phyloP scores from a whole-genome alignment of 148 eudicot species.

The Vaccinium myrtillus region DNA sequence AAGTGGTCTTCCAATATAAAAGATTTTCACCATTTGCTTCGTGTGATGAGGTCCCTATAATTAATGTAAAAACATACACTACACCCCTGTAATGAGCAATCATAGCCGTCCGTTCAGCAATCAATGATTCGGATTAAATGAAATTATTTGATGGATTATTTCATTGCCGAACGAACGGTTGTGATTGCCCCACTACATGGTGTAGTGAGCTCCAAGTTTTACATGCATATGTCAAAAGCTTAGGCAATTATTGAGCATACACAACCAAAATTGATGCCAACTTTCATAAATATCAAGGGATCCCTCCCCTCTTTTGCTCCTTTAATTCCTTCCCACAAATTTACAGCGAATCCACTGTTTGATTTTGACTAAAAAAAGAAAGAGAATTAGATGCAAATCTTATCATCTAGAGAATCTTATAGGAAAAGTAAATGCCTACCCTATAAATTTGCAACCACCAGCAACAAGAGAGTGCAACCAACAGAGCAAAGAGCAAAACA shows the following conservation, averaged over 20 bases:
- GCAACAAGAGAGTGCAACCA: neutral
- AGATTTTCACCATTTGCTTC: too few species aligned
- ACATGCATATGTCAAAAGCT: neutral
- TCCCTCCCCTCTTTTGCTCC: neutral
- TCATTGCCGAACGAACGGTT: too few species aligned
- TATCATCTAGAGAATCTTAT: conserved; percentile 24
- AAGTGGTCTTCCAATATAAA: too few species aligned
- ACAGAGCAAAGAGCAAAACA: neutral
- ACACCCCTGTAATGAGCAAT: too few species aligned
- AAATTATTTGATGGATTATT: too few species aligned
- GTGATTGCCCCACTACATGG: too few species aligned
- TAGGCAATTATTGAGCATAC: neutral
- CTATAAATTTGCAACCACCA: neutral
- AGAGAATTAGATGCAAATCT: conserved; percentile 36
- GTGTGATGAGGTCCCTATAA: too few species aligned
- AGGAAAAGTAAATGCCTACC: neutral
- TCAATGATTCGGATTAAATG: too few species aligned
- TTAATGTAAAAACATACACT: too few species aligned
- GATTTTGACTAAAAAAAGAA: conserved; percentile 7
- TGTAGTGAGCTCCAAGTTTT: too few species aligned
- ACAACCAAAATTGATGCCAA: neutral
- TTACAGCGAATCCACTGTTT: neutral
- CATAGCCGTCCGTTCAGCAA: too few species aligned
- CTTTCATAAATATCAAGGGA: neutral
- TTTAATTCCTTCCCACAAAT: neutral